Evolutionary conservation across 768 basidiomycete species (phyloP).

Genomic region (Tylopilus vinaceipallidus): DNA sequence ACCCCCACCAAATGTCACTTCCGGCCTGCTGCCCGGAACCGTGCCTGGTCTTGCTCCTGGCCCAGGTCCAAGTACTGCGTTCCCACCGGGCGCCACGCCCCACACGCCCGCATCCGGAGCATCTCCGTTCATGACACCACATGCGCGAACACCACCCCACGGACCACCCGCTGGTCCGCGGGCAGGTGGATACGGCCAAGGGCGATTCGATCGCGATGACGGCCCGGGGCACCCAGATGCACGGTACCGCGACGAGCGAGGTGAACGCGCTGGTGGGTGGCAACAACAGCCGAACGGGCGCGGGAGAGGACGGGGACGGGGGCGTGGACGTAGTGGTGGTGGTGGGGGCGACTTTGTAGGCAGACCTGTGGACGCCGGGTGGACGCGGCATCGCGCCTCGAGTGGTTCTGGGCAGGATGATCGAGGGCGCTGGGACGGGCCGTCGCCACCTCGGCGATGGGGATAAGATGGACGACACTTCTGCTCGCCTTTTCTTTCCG

Average conservation of each 20-base stretch:
- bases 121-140: slow-evolving; percentile 18
- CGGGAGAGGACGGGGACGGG: slow-evolving; percentile 32
- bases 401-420: slow-evolving; percentile 20
- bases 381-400: slow-evolving; percentile 27
- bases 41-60: not conserved
- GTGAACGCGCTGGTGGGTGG: slow-evolving; percentile 33
- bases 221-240: slow-evolving; percentile 15
- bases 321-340: slow-evolving; percentile 23
- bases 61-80: not conserved
- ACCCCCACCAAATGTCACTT: slow-evolving; percentile 7
- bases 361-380: slow-evolving; percentile 44
- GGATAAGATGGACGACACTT: not conserved
- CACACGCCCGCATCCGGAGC: not conserved
- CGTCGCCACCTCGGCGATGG: slow-evolving; percentile 31
- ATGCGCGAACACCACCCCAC: slow-evolving; percentile 22
- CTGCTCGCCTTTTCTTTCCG: not conserved
- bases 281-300: slow-evolving; percentile 31
- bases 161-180: slow-evolving; percentile 23
- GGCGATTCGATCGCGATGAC: slow-evolving; percentile 28
- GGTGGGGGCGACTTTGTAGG: slow-evolving; percentile 30
- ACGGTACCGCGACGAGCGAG: slow-evolving; percentile 32
- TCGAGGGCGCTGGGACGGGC: slow-evolving; percentile 26
- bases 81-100: slow-evolving; percentile 6
- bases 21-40: slow-evolving; percentile 7
- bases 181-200: slow-evolving; percentile 27